Percentiles rank a stretch among this genome's conserved stretches.
Conservation (phyloP, 345 rosid species). For the Cardamine resedifolia region DNA sequence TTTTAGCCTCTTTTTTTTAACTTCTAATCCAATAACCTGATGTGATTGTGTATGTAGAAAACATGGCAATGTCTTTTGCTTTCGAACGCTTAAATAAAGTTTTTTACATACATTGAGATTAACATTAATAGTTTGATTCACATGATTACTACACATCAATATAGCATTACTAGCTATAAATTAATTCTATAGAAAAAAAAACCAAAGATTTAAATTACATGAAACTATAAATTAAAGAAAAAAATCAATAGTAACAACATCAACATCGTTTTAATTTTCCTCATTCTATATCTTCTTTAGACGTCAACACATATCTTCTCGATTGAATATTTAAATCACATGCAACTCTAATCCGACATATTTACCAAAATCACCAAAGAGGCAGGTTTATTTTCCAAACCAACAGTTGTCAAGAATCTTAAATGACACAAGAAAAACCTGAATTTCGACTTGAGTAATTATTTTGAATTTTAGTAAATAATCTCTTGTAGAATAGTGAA, state of each 20-base stretch:
- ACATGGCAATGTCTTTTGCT: not conserved
- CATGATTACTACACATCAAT: not conserved
- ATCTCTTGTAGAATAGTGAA: not conserved
- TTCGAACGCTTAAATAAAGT: not conserved
- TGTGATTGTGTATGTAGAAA: slow-evolving; percentile 13
- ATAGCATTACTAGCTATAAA: not conserved
- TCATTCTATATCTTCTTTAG: no score
- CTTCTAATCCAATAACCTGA: not conserved
- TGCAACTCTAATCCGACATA: no score
- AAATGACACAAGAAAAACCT: not conserved
- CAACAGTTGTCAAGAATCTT: no score
- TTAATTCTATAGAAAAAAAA: no score
- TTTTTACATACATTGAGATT: not conserved
- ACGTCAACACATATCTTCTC: no score
- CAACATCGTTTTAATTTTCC: no score
- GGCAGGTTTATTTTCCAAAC: no score
- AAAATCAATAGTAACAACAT: no score
- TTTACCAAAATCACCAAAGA: no score
- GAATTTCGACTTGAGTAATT: not conserved
- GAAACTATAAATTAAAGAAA: no score
- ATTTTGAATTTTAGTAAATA: not conserved
- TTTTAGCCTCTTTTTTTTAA: not conserved
- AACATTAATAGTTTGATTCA: not conserved
- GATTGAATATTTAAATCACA: no score
- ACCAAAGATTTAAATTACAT: no score